These are phyloP conservation scores for Lachnellula willkommii DNA, from an alignment of 2,329 filamentous ascomycete species.

Conservation along the genomic window DNA sequence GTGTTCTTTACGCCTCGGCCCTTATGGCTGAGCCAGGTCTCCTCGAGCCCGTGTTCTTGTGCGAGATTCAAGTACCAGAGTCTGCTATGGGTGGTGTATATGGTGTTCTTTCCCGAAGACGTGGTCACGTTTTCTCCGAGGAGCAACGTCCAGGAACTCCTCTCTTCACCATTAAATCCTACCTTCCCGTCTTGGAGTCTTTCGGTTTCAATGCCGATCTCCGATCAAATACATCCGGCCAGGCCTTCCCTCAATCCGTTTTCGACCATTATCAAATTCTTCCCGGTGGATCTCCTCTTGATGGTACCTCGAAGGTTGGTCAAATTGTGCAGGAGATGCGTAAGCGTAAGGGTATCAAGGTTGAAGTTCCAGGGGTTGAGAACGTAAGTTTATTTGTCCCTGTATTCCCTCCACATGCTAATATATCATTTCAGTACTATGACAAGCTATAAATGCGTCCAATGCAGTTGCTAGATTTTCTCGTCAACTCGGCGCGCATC, in stretches of 20 bases:
- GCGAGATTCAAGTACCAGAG: slow-evolving; percentile 99
- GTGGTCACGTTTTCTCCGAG: slow-evolving; percentile 99
- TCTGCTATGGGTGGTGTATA: slow-evolving; percentile 99
- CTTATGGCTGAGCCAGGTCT: slow-evolving; percentile 89
- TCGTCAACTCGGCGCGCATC: slow-evolving; percentile 22
- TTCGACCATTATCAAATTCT: slow-evolving; percentile 99
- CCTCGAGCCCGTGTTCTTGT: slow-evolving; percentile 95
- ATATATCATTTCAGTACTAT: slow-evolving; percentile 69
- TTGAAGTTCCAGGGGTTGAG: slow-evolving; percentile 83
- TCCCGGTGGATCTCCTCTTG: slow-evolving; percentile 87
- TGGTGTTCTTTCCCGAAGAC: slow-evolving; percentile 92
- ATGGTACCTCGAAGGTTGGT: slow-evolving; percentile 75
- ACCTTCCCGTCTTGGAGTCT: slow-evolving; percentile 93
- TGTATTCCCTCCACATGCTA: slow-evolving; percentile 28
- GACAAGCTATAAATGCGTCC: slow-evolving; percentile 80
- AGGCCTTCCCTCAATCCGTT: slow-evolving; percentile 98
- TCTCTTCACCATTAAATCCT: slow-evolving; percentile 98
- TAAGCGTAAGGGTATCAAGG: slow-evolving; percentile 99
- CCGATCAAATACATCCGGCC: slow-evolving; percentile 84
- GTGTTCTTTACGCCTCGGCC: slow-evolving; percentile 90
- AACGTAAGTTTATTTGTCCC: slow-evolving; percentile 65
- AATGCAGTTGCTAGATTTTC: slow-evolving; percentile 29
- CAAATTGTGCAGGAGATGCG: slow-evolving; percentile 82
- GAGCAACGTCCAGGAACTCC: slow-evolving; percentile 97
- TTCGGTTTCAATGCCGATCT: slow-evolving; percentile 99